These are phyloP conservation scores for Volutella citrinella DNA, from an alignment of 2,329 filamentous ascomycete genomes.

Conservation along the genomic window DNA sequence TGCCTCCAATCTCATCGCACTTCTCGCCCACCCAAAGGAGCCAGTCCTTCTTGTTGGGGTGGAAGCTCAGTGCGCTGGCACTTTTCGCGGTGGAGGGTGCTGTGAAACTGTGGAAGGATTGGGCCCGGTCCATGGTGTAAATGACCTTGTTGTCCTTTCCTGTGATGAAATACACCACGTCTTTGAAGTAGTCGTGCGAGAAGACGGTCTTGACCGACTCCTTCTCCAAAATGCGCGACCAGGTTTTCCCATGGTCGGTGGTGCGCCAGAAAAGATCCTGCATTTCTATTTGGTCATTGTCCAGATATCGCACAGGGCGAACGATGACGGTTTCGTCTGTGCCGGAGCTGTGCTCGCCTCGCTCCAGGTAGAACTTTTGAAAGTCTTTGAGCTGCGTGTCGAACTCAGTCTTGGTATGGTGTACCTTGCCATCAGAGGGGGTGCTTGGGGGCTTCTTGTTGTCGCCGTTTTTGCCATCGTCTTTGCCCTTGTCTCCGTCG, in stretches of 20 bases:
- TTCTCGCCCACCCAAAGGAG: constrained; percentile 83
- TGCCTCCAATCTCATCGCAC: constrained; percentile 54
- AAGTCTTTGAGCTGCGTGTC: constrained; percentile 50
- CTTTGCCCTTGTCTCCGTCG: too few species aligned
- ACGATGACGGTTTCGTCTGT: constrained; percentile 71
- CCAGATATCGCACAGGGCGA: constrained; percentile 39
- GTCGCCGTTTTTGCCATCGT: background rate
- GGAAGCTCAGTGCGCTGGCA: constrained; percentile 64
- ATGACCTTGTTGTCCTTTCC: constrained; percentile 58
- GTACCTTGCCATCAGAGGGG: constrained; percentile 65
- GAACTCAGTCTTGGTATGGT: constrained; percentile 59
- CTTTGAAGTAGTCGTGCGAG: constrained; percentile 77
- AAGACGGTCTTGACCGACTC: constrained; percentile 69
- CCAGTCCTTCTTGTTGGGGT: constrained; percentile 83
- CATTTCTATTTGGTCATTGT: constrained; percentile 26
- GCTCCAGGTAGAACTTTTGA: constrained; percentile 74
- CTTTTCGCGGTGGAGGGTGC: constrained; percentile 54
- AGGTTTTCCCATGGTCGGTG: constrained; percentile 84
- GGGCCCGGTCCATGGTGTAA: constrained; percentile 79
- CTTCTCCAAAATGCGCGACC: constrained; percentile 67
- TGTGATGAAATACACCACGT: constrained; percentile 85
- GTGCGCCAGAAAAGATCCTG: constrained; percentile 68
- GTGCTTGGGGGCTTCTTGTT: constrained; percentile 31
- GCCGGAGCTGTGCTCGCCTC: constrained; percentile 59
- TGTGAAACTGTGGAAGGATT: constrained; percentile 70